A percentile compares a stretch with the other conserved stretches of the same genome.
Evolutionary conservation across 768 basidiomycete genomes (phyloP).

Genomic region (Pleurotus platypus): DNA sequence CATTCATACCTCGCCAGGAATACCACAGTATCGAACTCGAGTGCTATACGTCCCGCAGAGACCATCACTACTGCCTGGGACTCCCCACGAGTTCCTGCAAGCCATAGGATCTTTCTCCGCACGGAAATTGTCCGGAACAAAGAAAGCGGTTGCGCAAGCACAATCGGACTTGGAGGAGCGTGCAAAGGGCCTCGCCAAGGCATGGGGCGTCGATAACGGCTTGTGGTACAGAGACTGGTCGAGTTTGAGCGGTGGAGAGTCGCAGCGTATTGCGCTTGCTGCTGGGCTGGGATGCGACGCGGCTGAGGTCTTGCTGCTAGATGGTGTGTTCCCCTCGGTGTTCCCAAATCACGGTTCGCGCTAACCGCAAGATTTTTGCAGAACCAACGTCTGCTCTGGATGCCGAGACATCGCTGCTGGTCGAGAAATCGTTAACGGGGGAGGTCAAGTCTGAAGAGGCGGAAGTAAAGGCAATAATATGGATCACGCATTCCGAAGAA

Average conservation of each 20-base stretch:
- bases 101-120: constrained; percentile 53
- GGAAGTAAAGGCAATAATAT: constrained; percentile 68
- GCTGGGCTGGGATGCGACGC: constrained; percentile 68
- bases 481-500: constrained; percentile 87
- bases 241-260: constrained; percentile 81
- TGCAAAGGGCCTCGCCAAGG: constrained; percentile 40
- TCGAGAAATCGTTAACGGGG: constrained; percentile 59
- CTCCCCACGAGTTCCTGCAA: constrained; percentile 69
- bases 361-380: constrained; percentile 22
- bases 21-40: constrained; percentile 73
- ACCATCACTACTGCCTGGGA: constrained; percentile 80
- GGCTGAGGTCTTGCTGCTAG: constrained; percentile 76
- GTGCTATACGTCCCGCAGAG: constrained; percentile 88
- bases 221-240: constrained; percentile 83
- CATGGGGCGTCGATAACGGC: constrained; percentile 64
- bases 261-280: constrained; percentile 79
- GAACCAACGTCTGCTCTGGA: constrained; percentile 92
- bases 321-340: constrained; percentile 47
- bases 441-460: constrained; percentile 46
- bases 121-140: constrained; percentile 22
- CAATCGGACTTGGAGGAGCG: constrained; percentile 15
- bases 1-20: constrained; percentile 37
- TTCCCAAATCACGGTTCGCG: neutral
- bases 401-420: constrained; percentile 53
- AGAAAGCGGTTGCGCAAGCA: constrained; percentile 12